These are phyloP conservation scores for Trichosanthes truncata DNA, from an alignment of 306 rosid genomes.

Conservation along the genomic window DNA sequence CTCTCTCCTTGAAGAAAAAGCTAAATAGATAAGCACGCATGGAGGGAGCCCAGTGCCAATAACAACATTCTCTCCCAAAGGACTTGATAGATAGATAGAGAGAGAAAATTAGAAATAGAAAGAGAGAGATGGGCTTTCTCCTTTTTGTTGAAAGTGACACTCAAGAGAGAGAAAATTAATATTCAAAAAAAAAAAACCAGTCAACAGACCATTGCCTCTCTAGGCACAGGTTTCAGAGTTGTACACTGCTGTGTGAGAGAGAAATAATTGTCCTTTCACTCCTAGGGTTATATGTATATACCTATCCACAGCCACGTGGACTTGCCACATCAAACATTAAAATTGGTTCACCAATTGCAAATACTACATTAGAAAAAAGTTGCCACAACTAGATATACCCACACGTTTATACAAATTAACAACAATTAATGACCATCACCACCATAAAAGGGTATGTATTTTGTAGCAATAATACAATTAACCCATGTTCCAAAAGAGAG, in stretches of 20 bases:
- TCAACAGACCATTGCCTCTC: conserved; percentile 32
- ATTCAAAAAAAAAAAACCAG: conserved; percentile 25
- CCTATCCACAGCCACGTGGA: conserved; percentile 36
- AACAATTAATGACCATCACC: background rate
- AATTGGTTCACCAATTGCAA: background rate
- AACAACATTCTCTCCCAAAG: conserved; percentile 15
- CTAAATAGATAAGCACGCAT: conserved; percentile 68
- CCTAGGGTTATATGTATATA: conserved; percentile 5
- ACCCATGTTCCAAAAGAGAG: background rate
- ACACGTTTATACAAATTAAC: background rate
- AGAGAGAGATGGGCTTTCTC: conserved; percentile 16
- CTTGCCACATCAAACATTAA: background rate
- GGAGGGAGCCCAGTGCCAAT: conserved; percentile 35
- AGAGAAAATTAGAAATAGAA: background rate
- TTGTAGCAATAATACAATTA: background rate
- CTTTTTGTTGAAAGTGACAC: conserved; percentile 78
- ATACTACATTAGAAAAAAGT: background rate
- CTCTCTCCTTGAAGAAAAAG: conserved; percentile 11
- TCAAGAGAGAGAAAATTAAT: background rate
- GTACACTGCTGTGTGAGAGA: conserved; percentile 25
- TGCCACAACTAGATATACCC: background rate
- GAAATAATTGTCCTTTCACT: conserved; percentile 50
- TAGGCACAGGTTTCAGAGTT: conserved; percentile 4
- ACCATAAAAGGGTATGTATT: background rate
- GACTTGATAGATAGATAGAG: background rate